phyloP scores from a whole-genome alignment of 345 rosid genomes.

The Lagerstroemia speciosa region DNA sequence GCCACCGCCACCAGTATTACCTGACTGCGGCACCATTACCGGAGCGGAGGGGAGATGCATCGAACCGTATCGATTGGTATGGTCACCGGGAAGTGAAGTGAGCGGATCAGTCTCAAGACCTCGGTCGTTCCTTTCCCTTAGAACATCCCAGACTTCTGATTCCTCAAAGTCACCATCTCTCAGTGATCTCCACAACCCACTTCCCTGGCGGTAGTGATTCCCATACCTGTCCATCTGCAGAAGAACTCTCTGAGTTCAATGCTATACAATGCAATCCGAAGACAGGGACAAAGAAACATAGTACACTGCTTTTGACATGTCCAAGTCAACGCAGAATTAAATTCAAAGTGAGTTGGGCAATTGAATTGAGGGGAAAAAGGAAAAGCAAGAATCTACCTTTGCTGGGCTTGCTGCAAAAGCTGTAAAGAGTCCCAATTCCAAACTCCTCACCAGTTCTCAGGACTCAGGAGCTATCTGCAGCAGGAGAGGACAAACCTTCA shows the following conservation, averaged over 20 bases:
- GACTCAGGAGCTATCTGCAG: slow-evolving; percentile 1
- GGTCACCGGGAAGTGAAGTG: slow-evolving; percentile 11
- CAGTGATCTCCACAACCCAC: slow-evolving; percentile 24
- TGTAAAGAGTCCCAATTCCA: background rate
- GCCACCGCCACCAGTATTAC: slow-evolving; percentile 8
- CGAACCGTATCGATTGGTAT: slow-evolving; percentile 18
- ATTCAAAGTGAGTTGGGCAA: background rate
- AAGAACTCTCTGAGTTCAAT: background rate
- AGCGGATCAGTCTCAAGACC: background rate
- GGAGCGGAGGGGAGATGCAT: slow-evolving; percentile 34
- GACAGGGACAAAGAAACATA: background rate
- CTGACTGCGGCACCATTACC: slow-evolving; percentile 42
- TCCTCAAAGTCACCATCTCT: slow-evolving; percentile 37
- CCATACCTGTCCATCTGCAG: slow-evolving; percentile 18
- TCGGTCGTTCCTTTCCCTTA: slow-evolving; percentile 25
- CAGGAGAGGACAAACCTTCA: slow-evolving; percentile 1
- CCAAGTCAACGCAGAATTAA: background rate
- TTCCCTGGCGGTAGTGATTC: slow-evolving; percentile 11
- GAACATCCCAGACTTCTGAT: slow-evolving; percentile 34
- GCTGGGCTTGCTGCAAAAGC: background rate
- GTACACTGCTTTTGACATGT: background rate
- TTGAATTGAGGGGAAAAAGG: background rate
- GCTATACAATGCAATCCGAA: background rate
- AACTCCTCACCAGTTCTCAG: background rate
- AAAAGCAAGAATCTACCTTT: slow-evolving; percentile 4